A percentile compares a stretch with the other conserved stretches of the same genome.
Conservation (phyloP, 164 flowering plant genomes). For the Magnolia changhungtana region DNA sequence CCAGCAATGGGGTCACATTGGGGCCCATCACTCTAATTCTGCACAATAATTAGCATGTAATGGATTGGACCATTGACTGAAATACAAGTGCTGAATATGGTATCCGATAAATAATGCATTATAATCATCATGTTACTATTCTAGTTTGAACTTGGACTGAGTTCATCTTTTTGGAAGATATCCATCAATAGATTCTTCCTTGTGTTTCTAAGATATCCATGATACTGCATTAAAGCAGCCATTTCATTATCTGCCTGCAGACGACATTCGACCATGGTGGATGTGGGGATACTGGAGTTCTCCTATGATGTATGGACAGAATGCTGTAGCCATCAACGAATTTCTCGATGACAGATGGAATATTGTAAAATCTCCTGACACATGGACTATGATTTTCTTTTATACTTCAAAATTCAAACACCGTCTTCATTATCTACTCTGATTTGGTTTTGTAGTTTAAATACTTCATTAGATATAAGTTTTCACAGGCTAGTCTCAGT, state of each 20-base stretch:
- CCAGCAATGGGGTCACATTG: background rate
- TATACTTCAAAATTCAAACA: background rate
- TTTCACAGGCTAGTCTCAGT: background rate
- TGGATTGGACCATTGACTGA: background rate
- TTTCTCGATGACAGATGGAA: constrained; percentile 61
- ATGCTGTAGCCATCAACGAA: constrained; percentile 53
- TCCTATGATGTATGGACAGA: constrained; percentile 46
- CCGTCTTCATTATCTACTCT: background rate
- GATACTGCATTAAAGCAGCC: constrained; percentile 1
- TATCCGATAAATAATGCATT: background rate
- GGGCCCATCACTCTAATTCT: background rate
- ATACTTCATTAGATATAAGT: background rate
- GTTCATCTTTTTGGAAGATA: background rate
- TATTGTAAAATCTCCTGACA: constrained; percentile 26
- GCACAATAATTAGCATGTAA: no score
- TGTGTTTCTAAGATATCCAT: background rate
- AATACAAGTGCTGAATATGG: background rate
- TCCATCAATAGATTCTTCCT: background rate
- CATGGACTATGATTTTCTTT: background rate
- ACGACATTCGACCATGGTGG: constrained; percentile 52
- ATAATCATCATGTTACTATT: background rate
- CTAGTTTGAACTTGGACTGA: background rate
- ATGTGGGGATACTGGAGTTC: constrained; percentile 26
- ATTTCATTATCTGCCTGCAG: constrained; percentile 21
- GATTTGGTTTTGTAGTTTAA: background rate